Evolutionary conservation across 331 rosid genomes (phyloP).

Genomic region (Rosa hybrid): DNA sequence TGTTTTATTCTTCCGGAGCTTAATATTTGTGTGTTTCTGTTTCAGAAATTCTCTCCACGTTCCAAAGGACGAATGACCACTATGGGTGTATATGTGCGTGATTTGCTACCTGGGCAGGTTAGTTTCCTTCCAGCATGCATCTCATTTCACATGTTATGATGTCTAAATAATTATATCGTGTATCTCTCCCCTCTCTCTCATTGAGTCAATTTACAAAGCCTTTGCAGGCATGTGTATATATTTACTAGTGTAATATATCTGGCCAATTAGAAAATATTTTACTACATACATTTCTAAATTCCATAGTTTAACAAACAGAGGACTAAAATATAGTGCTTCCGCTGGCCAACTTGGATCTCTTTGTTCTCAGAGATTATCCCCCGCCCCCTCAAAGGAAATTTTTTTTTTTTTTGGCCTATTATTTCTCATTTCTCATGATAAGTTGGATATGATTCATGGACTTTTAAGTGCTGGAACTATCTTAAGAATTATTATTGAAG

Average conservation of each 20-base stretch:
- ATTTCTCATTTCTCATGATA: not conserved
- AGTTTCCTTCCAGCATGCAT: conserved; percentile 23
- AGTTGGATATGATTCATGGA: conserved; percentile 3
- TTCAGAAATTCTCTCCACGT: conserved; percentile 98
- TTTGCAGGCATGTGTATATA: not conserved
- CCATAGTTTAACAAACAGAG: not conserved
- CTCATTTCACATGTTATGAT: conserved; percentile 5
- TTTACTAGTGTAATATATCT: conserved; percentile 1
- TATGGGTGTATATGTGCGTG: conserved; percentile 94
- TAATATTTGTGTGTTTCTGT: not conserved
- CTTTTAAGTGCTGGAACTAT: not conserved
- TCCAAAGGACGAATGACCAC: conserved; percentile 91
- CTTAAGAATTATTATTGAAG: not conserved
- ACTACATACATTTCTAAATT: not conserved
- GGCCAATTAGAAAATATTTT: not conserved
- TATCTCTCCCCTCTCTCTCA: too few species aligned
- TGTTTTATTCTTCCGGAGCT: conserved; percentile 11
- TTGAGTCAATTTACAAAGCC: too few species aligned
- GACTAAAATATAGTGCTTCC: not conserved
- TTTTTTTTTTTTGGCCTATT: not conserved
- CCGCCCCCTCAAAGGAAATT: too few species aligned
- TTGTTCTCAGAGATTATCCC: not conserved
- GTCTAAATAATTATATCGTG: not conserved
- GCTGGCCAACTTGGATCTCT: not conserved
- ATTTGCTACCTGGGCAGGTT: conserved; percentile 99